Conservation (phyloP, 1,284 basidiomycete species). For the Naganishia albida region DNA sequence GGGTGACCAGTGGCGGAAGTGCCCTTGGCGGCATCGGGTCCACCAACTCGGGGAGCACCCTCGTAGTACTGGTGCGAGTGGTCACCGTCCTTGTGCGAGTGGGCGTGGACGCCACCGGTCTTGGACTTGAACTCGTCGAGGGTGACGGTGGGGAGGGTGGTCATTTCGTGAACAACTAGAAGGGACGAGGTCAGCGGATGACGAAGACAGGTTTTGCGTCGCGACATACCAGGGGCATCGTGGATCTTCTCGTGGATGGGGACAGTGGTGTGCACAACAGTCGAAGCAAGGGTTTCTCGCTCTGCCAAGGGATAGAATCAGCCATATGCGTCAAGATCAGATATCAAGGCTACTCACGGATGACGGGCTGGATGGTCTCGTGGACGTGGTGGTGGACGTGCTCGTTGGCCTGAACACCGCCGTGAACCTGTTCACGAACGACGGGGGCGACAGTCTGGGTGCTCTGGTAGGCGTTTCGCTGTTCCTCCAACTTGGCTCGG, state of each 20-base stretch:
- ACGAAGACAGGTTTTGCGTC: slow-evolving; percentile 39
- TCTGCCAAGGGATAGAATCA: background rate
- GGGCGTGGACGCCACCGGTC: slow-evolving; percentile 33
- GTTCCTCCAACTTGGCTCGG: slow-evolving; percentile 49
- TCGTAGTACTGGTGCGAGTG: slow-evolving; percentile 51
- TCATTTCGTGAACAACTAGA: slow-evolving; percentile 37
- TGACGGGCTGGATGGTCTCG: slow-evolving; percentile 50
- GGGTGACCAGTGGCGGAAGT: slow-evolving; percentile 24
- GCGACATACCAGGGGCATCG: slow-evolving; percentile 41
- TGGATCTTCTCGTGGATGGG: slow-evolving; percentile 51
- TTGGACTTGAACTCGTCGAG: slow-evolving; percentile 48
- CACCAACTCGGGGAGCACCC: slow-evolving; percentile 43
- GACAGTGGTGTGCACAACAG: slow-evolving; percentile 50
- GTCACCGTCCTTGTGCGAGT: slow-evolving; percentile 41
- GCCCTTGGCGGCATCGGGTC: slow-evolving; percentile 29
- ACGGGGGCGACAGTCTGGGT: slow-evolving; percentile 39
- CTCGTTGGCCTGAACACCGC: slow-evolving; percentile 41
- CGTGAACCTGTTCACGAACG: slow-evolving; percentile 31
- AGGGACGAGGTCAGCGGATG: background rate
- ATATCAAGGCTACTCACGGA: slow-evolving; percentile 34
- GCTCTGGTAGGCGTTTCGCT: slow-evolving; percentile 44
- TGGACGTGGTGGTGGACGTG: slow-evolving; percentile 53
- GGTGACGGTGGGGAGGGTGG: slow-evolving; percentile 40
- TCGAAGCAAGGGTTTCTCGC: slow-evolving; percentile 49
- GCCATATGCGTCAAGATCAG: background rate